Base-by-base conservation (phyloP, 441 rosid genomes). In the Corymbia calophylla region DNA sequence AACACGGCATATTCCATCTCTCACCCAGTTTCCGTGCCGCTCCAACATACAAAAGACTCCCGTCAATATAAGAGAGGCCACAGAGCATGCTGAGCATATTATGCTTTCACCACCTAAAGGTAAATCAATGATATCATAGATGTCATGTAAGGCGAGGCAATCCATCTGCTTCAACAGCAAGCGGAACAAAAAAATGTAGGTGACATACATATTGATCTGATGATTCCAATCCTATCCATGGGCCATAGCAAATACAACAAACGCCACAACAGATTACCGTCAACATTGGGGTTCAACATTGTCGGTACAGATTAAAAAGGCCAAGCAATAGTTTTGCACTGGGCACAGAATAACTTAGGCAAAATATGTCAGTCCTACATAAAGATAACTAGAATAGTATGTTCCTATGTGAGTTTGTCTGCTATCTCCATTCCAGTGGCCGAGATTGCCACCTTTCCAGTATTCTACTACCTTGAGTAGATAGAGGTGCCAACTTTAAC, bases 401-500 rank as follows among this genome's bases (percentile, higher is more conserved):
- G 68, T 86, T 86, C 88, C 88, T 86, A 86, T 32, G 66, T 54
- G 60, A 54, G 60, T 32, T 44, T 32, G 19, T 86, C 44, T 6
- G 25, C 88, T 35, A 86, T 21, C 47, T 86, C 70, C 68, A 86
- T 86, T 23, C n/a, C 60, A n/a, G 88, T 55, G 88, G 84, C 84
- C 2, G 84, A 77, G 84, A 44, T 77, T 77, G 84, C 84, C 84
- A 77, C 84, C 84, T 44, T 44, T 77, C 51, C n/a, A 35, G 44
- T 27, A 39, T 27, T 35, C 12, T 44, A n/a, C 91, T 91, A 97
- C 93, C 96, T 97, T 80, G 98, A 88, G 90, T 91, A 90, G 88
- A 98, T 89, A 35, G 88, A 91, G 92, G 95, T 91, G 77, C 94
- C 94, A 23, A 97, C 92, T 93, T 96, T 97, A 88, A 89, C 92